Conservation (phyloP, 2,329 filamentous ascomycete genomes). For the Scedosporium apiospermum region DNA sequence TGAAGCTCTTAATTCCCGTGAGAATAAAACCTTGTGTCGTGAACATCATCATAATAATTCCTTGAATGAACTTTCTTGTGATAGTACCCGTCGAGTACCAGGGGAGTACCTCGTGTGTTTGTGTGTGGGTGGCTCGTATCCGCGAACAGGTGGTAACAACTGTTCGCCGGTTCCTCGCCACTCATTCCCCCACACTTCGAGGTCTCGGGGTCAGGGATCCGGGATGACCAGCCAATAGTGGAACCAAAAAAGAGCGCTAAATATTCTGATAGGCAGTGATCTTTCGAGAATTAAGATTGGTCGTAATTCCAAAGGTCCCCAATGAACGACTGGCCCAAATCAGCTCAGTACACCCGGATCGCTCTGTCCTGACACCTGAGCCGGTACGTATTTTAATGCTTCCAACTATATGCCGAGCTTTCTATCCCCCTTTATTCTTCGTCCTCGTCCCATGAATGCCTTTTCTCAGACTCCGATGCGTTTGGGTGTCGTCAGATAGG, state of each 20-base stretch:
- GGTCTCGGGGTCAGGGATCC: conserved; percentile 1
- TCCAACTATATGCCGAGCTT: background rate
- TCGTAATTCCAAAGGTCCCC: background rate
- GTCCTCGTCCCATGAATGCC: background rate
- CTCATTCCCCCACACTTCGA: conserved; percentile 3
- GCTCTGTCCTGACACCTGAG: background rate
- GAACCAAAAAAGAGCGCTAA: background rate
- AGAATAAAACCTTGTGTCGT: too few relatives aligned
- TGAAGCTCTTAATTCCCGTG: too few relatives aligned
- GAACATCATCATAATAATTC: too few relatives aligned
- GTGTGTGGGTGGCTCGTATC: background rate
- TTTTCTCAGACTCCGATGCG: background rate
- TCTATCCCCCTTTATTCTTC: background rate
- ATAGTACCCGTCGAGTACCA: too few relatives aligned
- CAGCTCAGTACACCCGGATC: background rate
- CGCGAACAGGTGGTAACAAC: background rate
- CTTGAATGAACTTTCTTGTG: too few relatives aligned
- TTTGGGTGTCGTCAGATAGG: background rate
- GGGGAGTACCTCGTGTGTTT: too few relatives aligned
- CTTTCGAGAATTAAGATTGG: conserved; percentile 6
- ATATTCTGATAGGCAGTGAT: conserved; percentile 6
- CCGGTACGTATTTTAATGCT: conserved; percentile 3
- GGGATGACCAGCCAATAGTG: background rate
- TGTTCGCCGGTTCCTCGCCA: background rate
- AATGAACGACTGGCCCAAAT: background rate